A percentile compares a stretch with the other conserved stretches of the same genome.
Evolutionary conservation across 2,329 filamentous ascomycete species (phyloP).

Genomic region (Sordariomycetes sp.): DNA sequence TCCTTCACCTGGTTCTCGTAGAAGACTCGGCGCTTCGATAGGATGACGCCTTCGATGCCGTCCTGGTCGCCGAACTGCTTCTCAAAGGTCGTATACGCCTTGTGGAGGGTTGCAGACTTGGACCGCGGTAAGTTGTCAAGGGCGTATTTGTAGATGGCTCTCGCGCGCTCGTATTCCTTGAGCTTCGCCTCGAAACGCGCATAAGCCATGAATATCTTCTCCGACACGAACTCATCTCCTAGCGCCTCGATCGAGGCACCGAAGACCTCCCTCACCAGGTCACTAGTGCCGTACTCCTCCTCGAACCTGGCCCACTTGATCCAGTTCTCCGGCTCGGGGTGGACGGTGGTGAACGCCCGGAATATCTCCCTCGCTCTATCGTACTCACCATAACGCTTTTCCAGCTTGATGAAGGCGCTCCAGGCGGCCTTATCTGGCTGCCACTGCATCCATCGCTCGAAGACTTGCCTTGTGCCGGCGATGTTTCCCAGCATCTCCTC

Average conservation of each 20-base stretch:
- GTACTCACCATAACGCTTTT: conserved; percentile 89
- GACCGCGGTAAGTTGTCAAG: conserved; percentile 83
- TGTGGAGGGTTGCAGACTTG: conserved; percentile 73
- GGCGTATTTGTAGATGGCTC: conserved; percentile 95
- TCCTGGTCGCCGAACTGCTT: conserved; percentile 93
- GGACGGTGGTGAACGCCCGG: conserved; percentile 77
- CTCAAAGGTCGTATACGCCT: conserved; percentile 92
- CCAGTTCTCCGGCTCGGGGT: conserved; percentile 92
- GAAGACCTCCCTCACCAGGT: conserved; percentile 84
- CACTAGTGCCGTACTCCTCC: conserved; percentile 86
- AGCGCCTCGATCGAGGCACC: conserved; percentile 77
- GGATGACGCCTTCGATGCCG: conserved; percentile 86
- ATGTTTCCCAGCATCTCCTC: conserved; percentile 96
- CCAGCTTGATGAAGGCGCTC: conserved; percentile 91
- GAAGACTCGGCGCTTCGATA: conserved; percentile 84
- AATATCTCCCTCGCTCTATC: conserved; percentile 86
- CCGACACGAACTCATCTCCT: conserved; percentile 91
- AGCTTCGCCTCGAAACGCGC: conserved; percentile 90
- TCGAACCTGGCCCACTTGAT: conserved; percentile 98
- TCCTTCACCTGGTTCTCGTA: conserved; percentile 93
- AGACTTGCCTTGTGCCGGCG: conserved; percentile 81
- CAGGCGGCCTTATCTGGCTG: conserved; percentile 92
- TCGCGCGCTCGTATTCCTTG: conserved; percentile 85
- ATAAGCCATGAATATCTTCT: conserved; percentile 89
- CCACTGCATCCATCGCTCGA: conserved; percentile 98